Evolutionary conservation across 1,284 basidiomycete species (phyloP).

Genomic region (Puccinia polysora): DNA sequence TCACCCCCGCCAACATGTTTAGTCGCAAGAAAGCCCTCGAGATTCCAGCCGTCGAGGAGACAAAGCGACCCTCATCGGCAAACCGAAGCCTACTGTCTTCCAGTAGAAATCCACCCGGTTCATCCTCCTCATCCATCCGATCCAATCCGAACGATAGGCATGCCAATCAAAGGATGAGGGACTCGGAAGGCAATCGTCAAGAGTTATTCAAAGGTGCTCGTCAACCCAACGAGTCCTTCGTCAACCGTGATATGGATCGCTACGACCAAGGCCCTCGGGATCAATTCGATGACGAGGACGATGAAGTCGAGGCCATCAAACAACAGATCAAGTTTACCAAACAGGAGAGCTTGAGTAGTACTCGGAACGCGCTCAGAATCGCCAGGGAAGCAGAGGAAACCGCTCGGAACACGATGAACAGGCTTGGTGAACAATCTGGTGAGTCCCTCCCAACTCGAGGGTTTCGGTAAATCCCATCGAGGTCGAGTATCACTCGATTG

Average conservation of each 20-base stretch:
- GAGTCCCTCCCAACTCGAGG: slow-evolving; percentile 48
- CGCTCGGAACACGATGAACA: slow-evolving; percentile 75
- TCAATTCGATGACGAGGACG: slow-evolving; percentile 31
- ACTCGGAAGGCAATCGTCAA: slow-evolving; percentile 25
- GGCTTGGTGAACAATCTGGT: slow-evolving; percentile 95
- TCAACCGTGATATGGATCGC: slow-evolving; percentile 26
- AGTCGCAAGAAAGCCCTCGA: slow-evolving; percentile 38
- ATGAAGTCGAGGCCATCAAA: slow-evolving; percentile 74
- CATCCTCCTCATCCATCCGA: background rate
- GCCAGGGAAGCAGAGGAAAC: slow-evolving; percentile 95
- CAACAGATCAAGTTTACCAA: slow-evolving; percentile 83
- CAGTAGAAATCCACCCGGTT: slow-evolving; percentile 1
- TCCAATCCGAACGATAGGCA: background rate
- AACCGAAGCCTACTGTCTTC: slow-evolving; percentile 32
- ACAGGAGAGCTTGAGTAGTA: slow-evolving; percentile 84
- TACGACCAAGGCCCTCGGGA: background rate
- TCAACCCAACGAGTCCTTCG: slow-evolving; percentile 18
- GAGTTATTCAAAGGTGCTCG: slow-evolving; percentile 41
- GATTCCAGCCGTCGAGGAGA: slow-evolving; percentile 30
- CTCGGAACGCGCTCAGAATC: slow-evolving; percentile 85
- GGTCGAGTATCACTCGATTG: background rate
- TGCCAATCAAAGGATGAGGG: background rate
- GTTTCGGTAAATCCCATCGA: background rate
- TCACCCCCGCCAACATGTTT: too few relatives aligned
- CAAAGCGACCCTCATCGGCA: background rate